Evolutionary conservation across 768 basidiomycete species (phyloP).

Genomic region (Kwoniella europaea): DNA sequence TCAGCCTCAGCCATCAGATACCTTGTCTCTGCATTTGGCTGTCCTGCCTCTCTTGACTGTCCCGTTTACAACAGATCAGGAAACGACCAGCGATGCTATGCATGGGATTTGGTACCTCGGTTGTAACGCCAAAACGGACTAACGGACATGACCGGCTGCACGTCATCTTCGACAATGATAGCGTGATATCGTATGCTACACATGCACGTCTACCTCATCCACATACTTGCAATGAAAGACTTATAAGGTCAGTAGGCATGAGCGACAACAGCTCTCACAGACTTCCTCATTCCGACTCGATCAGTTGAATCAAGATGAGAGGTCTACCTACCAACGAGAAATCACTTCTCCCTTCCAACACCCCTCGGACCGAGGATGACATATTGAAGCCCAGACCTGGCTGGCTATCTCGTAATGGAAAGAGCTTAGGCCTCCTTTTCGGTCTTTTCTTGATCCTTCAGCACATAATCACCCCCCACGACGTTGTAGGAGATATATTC

Average conservation of each 20-base stretch:
- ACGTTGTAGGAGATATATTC: not conserved
- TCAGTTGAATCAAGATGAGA: constrained; percentile 3
- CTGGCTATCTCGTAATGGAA: constrained; percentile 1
- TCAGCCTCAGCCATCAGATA: too few species aligned
- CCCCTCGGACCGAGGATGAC: not conserved
- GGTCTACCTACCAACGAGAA: constrained; percentile 10
- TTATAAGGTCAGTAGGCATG: too few species aligned
- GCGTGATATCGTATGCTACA: not conserved
- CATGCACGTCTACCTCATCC: not conserved
- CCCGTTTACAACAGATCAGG: too few species aligned
- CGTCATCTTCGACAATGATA: constrained; percentile 4
- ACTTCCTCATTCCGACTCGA: not conserved
- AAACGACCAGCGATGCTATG: too few species aligned
- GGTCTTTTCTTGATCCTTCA: constrained; percentile 9
- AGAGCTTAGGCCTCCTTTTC: constrained; percentile 4
- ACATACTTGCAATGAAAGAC: not conserved
- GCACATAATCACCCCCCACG: not conserved
- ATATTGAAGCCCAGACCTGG: not conserved
- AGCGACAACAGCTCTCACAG: too few species aligned
- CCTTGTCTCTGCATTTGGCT: too few species aligned
- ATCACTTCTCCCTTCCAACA: constrained; percentile 11
- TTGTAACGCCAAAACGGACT: not conserved
- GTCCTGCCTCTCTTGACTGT: too few species aligned
- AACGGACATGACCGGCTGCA: constrained; percentile 6
- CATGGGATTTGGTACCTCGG: not conserved